Evolutionary conservation across 441 rosid genomes (phyloP).

Genomic region (Euphorbia celastroides): DNA sequence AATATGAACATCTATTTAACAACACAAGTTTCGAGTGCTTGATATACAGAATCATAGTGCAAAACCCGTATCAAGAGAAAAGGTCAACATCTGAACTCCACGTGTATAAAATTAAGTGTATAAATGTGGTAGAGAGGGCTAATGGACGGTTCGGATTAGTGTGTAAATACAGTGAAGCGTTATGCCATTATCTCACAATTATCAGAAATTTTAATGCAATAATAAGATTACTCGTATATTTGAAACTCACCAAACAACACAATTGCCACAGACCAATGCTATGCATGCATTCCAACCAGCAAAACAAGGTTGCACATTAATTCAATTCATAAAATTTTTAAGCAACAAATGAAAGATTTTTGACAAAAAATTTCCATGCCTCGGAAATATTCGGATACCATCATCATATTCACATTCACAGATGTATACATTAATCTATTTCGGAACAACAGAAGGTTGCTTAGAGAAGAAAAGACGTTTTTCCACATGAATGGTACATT

Average conservation of each 20-base stretch:
- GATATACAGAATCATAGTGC: too few species aligned
- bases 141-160: neutral
- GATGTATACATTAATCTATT: too few species aligned
- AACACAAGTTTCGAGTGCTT: too few species aligned
- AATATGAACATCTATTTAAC: neutral
- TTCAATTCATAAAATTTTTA: neutral
- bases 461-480: too few species aligned
- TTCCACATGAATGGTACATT: too few species aligned
- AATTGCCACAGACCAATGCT: conserved; percentile 94
- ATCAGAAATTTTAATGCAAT: neutral
- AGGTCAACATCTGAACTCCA: neutral
- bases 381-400: too few species aligned
- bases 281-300: conserved; percentile 98
- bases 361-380: neutral
- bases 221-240: conserved; percentile 22
- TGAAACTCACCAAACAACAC: conserved; percentile 85
- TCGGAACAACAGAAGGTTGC: too few species aligned
- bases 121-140: neutral
- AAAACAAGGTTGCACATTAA: conserved; percentile 15
- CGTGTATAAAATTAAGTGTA: neutral
- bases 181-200: neutral
- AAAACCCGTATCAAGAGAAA: neutral
- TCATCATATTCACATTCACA: too few species aligned
- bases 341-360: neutral
- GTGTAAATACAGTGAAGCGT: neutral